phyloP scores from a whole-genome alignment of 371 early-diverging fungal species.

The Syncephalastrum racemosum region DNA sequence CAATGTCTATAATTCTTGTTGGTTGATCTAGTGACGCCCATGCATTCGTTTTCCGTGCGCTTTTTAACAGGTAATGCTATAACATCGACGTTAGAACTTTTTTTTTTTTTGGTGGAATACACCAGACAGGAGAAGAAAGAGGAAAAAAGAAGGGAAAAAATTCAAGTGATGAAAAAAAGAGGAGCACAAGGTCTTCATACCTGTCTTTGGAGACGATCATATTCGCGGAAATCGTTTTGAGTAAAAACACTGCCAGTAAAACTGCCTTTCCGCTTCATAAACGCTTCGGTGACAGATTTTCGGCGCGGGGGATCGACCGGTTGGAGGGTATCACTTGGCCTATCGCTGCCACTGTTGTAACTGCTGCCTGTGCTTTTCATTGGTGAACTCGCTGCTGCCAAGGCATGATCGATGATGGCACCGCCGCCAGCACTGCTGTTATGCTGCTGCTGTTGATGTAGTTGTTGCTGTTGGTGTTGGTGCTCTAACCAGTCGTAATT shows the following conservation, averaged over 20 bases:
- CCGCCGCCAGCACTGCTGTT: background rate
- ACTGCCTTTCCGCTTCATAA: slow-evolving; percentile 40
- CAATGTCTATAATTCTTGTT: slow-evolving; percentile 49
- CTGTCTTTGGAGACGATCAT: slow-evolving; percentile 21
- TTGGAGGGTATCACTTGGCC: background rate
- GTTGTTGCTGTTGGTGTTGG: too few species aligned
- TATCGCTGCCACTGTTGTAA: too few species aligned
- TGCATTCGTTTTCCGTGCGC: slow-evolving; percentile 40
- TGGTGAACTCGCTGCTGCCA: slow-evolving; percentile 5
- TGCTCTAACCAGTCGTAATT: slow-evolving; percentile 44
- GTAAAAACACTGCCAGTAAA: slow-evolving; percentile 21
- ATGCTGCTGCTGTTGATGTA: too few species aligned
- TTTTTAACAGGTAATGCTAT: slow-evolving; percentile 50
- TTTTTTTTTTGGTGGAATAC: too few species aligned
- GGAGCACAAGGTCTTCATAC: slow-evolving; percentile 5
- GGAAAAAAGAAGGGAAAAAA: background rate
- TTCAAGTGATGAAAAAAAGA: background rate
- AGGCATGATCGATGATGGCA: slow-evolving; percentile 7
- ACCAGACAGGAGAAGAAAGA: background rate
- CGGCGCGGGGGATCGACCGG: slow-evolving; percentile 20
- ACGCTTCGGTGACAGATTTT: slow-evolving; percentile 47
- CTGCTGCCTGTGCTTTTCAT: too few species aligned
- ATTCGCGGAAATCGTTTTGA: slow-evolving; percentile 33
- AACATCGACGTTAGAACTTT: too few species aligned
- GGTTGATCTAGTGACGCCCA: slow-evolving; percentile 24